phyloP scores from a whole-genome alignment of 805 yeast genomes.

The Candida easanensis region DNA sequence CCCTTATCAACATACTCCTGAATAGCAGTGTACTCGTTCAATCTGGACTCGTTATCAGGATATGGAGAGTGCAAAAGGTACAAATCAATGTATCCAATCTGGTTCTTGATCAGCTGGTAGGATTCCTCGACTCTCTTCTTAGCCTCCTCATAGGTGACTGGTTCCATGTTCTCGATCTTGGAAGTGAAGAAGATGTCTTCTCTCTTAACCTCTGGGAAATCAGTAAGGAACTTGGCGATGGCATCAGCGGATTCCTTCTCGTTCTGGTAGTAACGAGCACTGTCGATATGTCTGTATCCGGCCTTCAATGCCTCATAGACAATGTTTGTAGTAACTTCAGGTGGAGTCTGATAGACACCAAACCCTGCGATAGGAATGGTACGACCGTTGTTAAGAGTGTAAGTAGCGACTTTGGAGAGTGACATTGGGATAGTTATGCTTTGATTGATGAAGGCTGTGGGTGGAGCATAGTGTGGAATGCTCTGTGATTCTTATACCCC shows the following conservation, averaged over 20 bases:
- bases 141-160: constrained; percentile 11
- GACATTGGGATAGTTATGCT: neutral
- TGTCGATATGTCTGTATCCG: constrained; percentile 28
- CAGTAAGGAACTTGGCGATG: constrained; percentile 24
- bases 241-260: constrained; percentile 23
- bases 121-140: constrained; percentile 47
- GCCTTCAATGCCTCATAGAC: constrained; percentile 24
- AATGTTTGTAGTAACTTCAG: constrained; percentile 17
- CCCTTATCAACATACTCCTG: constrained; percentile 68
- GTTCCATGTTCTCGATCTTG: constrained; percentile 18
- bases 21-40: constrained; percentile 69
- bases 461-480: neutral
- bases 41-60: constrained; percentile 43
- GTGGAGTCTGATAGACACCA: constrained; percentile 25
- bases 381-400: constrained; percentile 21
- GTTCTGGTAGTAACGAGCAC: constrained; percentile 21
- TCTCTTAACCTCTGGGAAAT: constrained; percentile 22
- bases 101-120: constrained; percentile 43
- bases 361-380: constrained; percentile 26
- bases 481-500: too few relatives aligned
- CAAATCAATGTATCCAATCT: constrained; percentile 64
- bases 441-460: too few relatives aligned
- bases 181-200: constrained; percentile 25
- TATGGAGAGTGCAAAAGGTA: constrained; percentile 66
- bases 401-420: constrained; percentile 15